Evolutionary conservation across 106 monocot species (phyloP), one percentile per base, ranked within the genome.

Genomic region (Dendrobium chrysotoxum): DNA sequence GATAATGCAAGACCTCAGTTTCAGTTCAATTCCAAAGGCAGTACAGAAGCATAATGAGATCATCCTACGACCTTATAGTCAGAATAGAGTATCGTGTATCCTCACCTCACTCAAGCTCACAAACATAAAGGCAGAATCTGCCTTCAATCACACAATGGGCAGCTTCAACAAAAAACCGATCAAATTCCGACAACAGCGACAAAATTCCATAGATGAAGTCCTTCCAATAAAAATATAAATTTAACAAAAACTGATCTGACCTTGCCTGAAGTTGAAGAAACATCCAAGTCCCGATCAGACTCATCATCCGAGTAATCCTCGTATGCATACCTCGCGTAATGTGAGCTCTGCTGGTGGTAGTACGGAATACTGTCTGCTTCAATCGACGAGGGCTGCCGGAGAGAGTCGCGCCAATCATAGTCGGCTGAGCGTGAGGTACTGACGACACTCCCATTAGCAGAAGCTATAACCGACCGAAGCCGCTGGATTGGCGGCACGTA

Each of bases 261-360:
- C 90, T 88, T 88, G 57, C 39, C 81, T 21, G 88, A 77, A 30
- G 54, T 80, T 0, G 90, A 76, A 23, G 82, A 68, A 7, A 65
- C 7, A 17, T 85, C 88, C 28, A 65, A 31, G 3, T 91, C 91
- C 2, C 79, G 80, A 80, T 91, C 91, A 15, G 91, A 91, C 26
- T 91, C 91, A 42, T 91, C 91, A 16, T 88, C 91, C 9, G 91
- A 91, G 44, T 80, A 91, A 41, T 91, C 91, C 72, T 91, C 88
- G 41, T 88, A 86, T 0, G 88, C 82, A 54, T 65, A 86, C 77
- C 86, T 81, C 4, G 82, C 28, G 58, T 84, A 91, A 39, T 80
- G 79, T 10, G 84, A 76, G 76, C 80, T 82, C 80, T 84, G 88
- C 77, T 84, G 86, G 75, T 76, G 68, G 79, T 46, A 76, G 53